Percentiles rank a stretch among this genome's conserved stretches.
Evolutionary conservation across 257 asterid genomes (phyloP).

Genomic region (Linaria vulgaris): DNA sequence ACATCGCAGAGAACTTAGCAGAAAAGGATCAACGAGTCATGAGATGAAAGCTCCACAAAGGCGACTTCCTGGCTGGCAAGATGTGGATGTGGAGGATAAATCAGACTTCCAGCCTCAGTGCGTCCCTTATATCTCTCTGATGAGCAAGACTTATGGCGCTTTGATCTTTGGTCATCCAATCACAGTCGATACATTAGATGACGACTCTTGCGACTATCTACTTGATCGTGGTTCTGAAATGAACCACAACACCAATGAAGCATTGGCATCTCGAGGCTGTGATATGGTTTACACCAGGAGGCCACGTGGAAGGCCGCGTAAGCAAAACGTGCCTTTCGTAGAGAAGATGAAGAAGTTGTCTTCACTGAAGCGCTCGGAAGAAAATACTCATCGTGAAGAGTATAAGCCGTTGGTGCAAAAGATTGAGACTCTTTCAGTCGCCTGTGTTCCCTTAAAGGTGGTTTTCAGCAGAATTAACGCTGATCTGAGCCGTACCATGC

Average conservation of each 20-base stretch:
- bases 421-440: constrained; percentile 57
- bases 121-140: constrained; percentile 72
- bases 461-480: constrained; percentile 70
- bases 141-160: constrained; percentile 60
- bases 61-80: constrained; percentile 51
- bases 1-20: constrained; percentile 39
- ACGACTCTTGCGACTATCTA: constrained; percentile 48
- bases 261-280: constrained; percentile 22
- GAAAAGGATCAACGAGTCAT: constrained; percentile 28
- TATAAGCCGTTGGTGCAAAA: constrained; percentile 48
- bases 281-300: constrained; percentile 28
- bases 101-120: constrained; percentile 53
- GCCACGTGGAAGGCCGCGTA: constrained; percentile 31
- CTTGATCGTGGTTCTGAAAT: constrained; percentile 55
- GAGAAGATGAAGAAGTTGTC: constrained; percentile 75
- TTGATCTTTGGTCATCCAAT: constrained; percentile 85
- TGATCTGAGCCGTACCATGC: constrained; percentile 41
- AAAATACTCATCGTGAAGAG: constrained; percentile 30
- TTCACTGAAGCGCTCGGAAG: constrained; percentile 45
- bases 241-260: constrained; percentile 25
- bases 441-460: constrained; percentile 67
- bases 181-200: constrained; percentile 52
- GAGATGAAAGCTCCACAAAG: constrained; percentile 46
- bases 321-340: constrained; percentile 36
- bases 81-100: constrained; percentile 59